phyloP scores from a whole-genome alignment of 495 filamentous ascomycete genomes.

The Penicillium bovifimosum region DNA sequence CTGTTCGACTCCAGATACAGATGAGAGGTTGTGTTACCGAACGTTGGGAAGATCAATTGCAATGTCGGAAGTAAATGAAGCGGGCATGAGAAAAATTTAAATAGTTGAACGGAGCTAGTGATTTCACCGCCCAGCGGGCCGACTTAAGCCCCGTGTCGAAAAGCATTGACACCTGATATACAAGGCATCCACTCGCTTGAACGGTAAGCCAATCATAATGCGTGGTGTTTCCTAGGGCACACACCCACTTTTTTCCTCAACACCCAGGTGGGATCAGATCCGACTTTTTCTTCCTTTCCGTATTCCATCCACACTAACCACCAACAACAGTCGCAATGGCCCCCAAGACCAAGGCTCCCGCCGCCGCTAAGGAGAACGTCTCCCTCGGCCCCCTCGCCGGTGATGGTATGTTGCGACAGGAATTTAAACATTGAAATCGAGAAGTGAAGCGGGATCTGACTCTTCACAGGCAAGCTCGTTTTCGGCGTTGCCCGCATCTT shows the following conservation, averaged over 20 bases:
- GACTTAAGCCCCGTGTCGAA: conserved; percentile 21
- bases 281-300: conserved; percentile 27
- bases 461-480: conserved; percentile 76
- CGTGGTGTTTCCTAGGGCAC: conserved; percentile 35
- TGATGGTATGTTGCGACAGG: conserved; percentile 59
- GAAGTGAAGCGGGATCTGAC: neutral
- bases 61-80: neutral
- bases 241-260: conserved; percentile 36
- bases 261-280: conserved; percentile 5
- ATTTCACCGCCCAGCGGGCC: conserved; percentile 33
- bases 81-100: conserved; percentile 32
- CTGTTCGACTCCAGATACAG: neutral
- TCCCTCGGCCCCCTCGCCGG: conserved; percentile 91
- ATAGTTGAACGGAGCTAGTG: conserved; percentile 20
- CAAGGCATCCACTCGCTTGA: conserved; percentile 33
- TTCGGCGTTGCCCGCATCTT: conserved; percentile 99
- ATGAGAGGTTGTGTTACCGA: neutral
- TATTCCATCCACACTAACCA: conserved; percentile 43
- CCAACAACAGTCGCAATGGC: conserved; percentile 52
- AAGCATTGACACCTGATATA: neutral
- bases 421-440: neutral
- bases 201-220: conserved; percentile 27
- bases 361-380: conserved; percentile 88
- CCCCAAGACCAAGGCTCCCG: conserved; percentile 76
- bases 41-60: conserved; percentile 17